A percentile compares a stretch with the other conserved stretches of the same genome.
These are phyloP conservation scores for Delonix regia DNA, from an alignment of 306 rosid species.

Conservation along the genomic window DNA sequence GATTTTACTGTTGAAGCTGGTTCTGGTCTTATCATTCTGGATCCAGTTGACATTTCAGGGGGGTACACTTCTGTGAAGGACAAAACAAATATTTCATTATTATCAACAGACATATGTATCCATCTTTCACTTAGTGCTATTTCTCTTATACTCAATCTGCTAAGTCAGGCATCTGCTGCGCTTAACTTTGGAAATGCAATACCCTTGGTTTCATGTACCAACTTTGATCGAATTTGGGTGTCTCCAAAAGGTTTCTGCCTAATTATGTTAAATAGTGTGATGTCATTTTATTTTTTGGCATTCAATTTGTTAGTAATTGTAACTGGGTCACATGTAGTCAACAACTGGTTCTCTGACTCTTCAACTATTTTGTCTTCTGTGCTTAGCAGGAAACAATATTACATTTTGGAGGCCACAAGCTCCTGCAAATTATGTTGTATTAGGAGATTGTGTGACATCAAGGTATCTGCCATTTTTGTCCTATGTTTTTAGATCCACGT, in stretches of 20 bases:
- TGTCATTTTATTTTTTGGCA: slow-evolving; percentile 15
- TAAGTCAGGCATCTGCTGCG: slow-evolving; percentile 82
- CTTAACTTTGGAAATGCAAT: slow-evolving; percentile 75
- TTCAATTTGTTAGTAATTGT: slow-evolving; percentile 25
- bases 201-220: slow-evolving; percentile 80
- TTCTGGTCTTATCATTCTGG: slow-evolving; percentile 90
- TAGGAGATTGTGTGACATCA: slow-evolving; percentile 97
- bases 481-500: not conserved
- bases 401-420: slow-evolving; percentile 97
- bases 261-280: not conserved
- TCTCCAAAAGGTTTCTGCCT: slow-evolving; percentile 73
- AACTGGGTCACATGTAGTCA: slow-evolving; percentile 14
- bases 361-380: slow-evolving; percentile 30
- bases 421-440: slow-evolving; percentile 84
- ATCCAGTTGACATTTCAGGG: slow-evolving; percentile 96
- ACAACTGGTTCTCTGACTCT: slow-evolving; percentile 27
- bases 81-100: slow-evolving; percentile 85
- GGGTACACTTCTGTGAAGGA: slow-evolving; percentile 96
- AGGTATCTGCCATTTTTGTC: slow-evolving; percentile 48
- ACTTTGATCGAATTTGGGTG: slow-evolving; percentile 86
- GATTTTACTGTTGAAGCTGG: slow-evolving; percentile 95
- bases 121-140: slow-evolving; percentile 91
- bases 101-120: slow-evolving; percentile 81
- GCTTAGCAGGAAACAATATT: slow-evolving; percentile 64
- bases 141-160: slow-evolving; percentile 87